These are phyloP conservation scores for Puccinia horiana DNA, from an alignment of 1,284 basidiomycete species.

Conservation along the genomic window DNA sequence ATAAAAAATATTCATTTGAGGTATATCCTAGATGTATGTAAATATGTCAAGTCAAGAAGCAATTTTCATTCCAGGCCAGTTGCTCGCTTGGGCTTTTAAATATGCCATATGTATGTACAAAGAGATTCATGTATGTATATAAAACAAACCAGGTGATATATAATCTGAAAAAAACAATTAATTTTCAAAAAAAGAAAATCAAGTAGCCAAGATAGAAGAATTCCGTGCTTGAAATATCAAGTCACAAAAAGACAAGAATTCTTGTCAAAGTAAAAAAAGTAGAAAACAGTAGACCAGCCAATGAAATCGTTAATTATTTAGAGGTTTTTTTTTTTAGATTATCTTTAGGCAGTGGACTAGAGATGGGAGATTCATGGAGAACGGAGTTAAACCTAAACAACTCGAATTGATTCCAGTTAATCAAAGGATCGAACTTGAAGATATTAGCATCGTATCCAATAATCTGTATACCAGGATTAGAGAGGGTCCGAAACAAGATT, in stretches of 20 bases:
- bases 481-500: not conserved
- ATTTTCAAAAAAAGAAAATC: not conserved
- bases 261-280: not conserved
- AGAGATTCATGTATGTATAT: no score
- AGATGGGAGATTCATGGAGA: not conserved
- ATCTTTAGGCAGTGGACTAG: not conserved
- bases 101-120: no score
- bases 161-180: not conserved
- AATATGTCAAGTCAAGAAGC: no score
- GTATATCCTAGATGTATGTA: no score
- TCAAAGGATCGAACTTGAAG: not conserved
- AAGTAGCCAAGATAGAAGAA: not conserved
- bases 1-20: no score
- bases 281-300: not conserved
- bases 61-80: no score
- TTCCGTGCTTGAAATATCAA: not conserved
- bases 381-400: slow-evolving; percentile 13
- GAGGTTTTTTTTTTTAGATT: not conserved
- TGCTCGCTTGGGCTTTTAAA: no score
- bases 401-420: slow-evolving; percentile 3
- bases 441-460: slow-evolving; percentile 26
- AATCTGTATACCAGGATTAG: not conserved
- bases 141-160: no score
- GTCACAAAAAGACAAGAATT: not conserved
- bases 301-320: not conserved